Evolutionary conservation across 495 filamentous ascomycete species (phyloP), one percentile per base, ranked within the genome.

Genomic region (Daldinia grandis): DNA sequence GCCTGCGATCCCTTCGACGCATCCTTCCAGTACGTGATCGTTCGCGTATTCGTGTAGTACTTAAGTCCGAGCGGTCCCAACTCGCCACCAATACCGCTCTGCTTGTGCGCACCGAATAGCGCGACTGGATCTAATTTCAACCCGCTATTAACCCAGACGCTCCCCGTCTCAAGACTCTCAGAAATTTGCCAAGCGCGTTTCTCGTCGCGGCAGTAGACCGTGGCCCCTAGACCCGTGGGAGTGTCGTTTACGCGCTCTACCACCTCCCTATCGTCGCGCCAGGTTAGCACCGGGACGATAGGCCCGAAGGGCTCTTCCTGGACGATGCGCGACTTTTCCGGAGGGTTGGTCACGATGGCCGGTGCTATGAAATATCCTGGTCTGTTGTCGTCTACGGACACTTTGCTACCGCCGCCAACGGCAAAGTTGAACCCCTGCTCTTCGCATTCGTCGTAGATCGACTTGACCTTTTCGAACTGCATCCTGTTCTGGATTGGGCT

Each of bases 21-120:
- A 47, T 47, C 42, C 19, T 47, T 47, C 42, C 42, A 47, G 42
- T 47, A 47, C 19, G 42, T 47, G 42, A 47, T 47, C 10, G 42
- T 47, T 19, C 42, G 17, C 0, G 42, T 47, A 12, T 47, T 47
- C 7, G 42, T 47, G 17, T 47, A 47, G 17, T 47, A 47, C 8
- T 47, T 47, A 17, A 47, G 8, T 21, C 17, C 42, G 17, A 47
- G 42, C 19, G 42, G 42, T 9, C 42, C 42, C 17, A 47, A 19
- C 42, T 47, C 42, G 17, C 42, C 42, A 19, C 42, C 42, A 47
- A 47, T 47, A 19, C 42, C 42, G 42, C 42, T 47, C 17, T 47
- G 42, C 42, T 47, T 47, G 42, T 47, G 42, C 17, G 42, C 42
- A 0, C 42, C 42, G 19, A 47, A 47, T 19, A 47, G 42, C 8